These are phyloP conservation scores for Cladochytrium replicatum DNA, from an alignment of 192 early-diverging fungal species.

Conservation along the genomic window DNA sequence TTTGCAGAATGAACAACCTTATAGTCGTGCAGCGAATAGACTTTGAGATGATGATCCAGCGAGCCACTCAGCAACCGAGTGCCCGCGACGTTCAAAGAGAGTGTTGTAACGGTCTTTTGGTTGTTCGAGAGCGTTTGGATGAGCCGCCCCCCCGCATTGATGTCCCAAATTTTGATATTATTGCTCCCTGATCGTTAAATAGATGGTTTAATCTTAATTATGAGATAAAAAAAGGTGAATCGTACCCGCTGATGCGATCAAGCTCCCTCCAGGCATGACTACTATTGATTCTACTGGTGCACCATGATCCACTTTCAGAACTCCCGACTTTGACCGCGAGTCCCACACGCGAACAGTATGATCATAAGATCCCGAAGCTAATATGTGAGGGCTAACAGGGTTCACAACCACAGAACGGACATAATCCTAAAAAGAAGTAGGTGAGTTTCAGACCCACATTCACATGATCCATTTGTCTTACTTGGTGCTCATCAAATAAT, in stretches of 20 bases:
- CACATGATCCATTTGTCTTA: background rate
- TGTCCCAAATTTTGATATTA: slow-evolving; percentile 79
- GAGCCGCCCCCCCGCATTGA: slow-evolving; percentile 66
- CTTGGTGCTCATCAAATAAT: slow-evolving; percentile 67
- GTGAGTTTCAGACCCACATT: background rate
- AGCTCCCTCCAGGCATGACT: slow-evolving; percentile 71
- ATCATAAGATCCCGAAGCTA: slow-evolving; percentile 87
- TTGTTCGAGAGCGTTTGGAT: slow-evolving; percentile 77
- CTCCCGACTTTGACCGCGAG: slow-evolving; percentile 59
- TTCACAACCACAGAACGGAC: slow-evolving; percentile 68
- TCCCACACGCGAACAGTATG: slow-evolving; percentile 95
- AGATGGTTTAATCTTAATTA: background rate
- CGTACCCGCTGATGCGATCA: slow-evolving; percentile 59
- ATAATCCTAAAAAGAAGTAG: slow-evolving; percentile 52
- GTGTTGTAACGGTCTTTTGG: slow-evolving; percentile 89
- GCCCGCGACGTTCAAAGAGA: slow-evolving; percentile 70
- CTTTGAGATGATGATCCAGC: slow-evolving; percentile 93
- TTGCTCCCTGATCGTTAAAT: slow-evolving; percentile 59
- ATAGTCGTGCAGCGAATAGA: slow-evolving; percentile 80
- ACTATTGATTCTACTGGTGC: slow-evolving; percentile 83
- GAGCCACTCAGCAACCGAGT: slow-evolving; percentile 78
- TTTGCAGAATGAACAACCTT: slow-evolving; percentile 78
- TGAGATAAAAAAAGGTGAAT: background rate
- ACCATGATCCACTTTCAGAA: slow-evolving; percentile 68
- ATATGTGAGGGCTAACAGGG: slow-evolving; percentile 65